Percentiles rank a stretch among this genome's conserved stretches.
phyloP scores from a whole-genome alignment of 192 early-diverging fungal species.

The Cetraspora pellucida region DNA sequence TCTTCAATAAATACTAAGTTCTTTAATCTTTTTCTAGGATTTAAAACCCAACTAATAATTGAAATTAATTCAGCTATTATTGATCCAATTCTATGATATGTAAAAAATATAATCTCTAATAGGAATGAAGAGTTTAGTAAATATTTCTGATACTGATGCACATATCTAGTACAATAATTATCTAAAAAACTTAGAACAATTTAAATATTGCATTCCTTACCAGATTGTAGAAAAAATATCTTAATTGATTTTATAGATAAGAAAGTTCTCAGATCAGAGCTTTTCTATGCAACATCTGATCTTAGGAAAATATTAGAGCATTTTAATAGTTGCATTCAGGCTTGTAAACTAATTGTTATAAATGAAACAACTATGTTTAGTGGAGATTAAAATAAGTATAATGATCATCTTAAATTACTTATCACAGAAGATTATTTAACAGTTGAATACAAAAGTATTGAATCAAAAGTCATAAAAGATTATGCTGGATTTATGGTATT shows the following conservation, averaged over 20 bases:
- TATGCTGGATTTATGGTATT: conserved; percentile 16
- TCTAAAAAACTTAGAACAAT: background rate
- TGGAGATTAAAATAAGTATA: background rate
- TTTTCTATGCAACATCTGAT: conserved; percentile 22
- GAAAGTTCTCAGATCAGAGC: background rate
- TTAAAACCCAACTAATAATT: background rate
- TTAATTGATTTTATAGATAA: conserved; percentile 23
- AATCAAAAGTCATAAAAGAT: background rate
- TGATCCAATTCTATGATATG: background rate
- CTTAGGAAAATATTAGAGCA: background rate
- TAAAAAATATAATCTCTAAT: background rate
- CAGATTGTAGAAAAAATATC: conserved; percentile 7
- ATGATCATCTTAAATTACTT: too few relatives aligned
- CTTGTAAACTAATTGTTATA: background rate
- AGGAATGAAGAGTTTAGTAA: background rate
- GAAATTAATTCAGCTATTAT: conserved; percentile 17
- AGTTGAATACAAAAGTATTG: background rate
- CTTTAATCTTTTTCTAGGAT: conserved; percentile 16
- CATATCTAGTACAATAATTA: background rate
- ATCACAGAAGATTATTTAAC: conserved; percentile 19
- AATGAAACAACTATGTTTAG: background rate
- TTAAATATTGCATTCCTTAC: background rate
- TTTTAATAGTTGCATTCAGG: conserved; percentile 13
- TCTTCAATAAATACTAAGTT: background rate
- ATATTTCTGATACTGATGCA: conserved; percentile 12